Conservation (phyloP, 192 early-diverging fungal genomes). For the Allomyces javanicus region DNA sequence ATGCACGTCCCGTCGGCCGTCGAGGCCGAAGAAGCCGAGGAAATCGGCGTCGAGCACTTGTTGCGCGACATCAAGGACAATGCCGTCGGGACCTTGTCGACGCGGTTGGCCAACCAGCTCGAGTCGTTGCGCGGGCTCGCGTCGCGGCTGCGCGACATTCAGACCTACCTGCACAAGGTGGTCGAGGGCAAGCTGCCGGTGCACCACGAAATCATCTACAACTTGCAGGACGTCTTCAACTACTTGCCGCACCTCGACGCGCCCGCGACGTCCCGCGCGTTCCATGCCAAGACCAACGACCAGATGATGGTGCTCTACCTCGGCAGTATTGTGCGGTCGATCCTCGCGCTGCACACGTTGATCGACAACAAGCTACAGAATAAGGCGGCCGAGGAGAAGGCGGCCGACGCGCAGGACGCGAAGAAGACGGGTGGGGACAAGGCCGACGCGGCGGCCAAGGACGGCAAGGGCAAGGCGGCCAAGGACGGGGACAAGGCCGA, state of each 20-base stretch:
- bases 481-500: background rate
- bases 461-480: slow-evolving; percentile 10
- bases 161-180: slow-evolving; percentile 73
- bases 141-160: slow-evolving; percentile 65
- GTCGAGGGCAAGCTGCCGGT: slow-evolving; percentile 66
- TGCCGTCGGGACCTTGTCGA: slow-evolving; percentile 81
- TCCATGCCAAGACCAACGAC: slow-evolving; percentile 89
- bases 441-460: slow-evolving; percentile 6
- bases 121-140: slow-evolving; percentile 80
- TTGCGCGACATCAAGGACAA: slow-evolving; percentile 97
- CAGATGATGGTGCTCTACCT: slow-evolving; percentile 88
- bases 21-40: slow-evolving; percentile 98
- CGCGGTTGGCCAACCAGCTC: slow-evolving; percentile 79
- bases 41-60: slow-evolving; percentile 97
- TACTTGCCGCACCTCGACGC: slow-evolving; percentile 78
- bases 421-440: slow-evolving; percentile 15
- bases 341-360: slow-evolving; percentile 90
- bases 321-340: slow-evolving; percentile 70
- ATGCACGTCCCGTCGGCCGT: slow-evolving; percentile 86
- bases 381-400: slow-evolving; percentile 36
- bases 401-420: slow-evolving; percentile 16
- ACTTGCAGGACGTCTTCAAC: slow-evolving; percentile 97
- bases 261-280: slow-evolving; percentile 54
- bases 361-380: slow-evolving; percentile 97
- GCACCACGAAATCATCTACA: slow-evolving; percentile 94